A percentile compares a stretch with the other conserved stretches of the same genome.
Evolutionary conservation across 306 rosid species (phyloP).

Genomic region (Inga laurina): DNA sequence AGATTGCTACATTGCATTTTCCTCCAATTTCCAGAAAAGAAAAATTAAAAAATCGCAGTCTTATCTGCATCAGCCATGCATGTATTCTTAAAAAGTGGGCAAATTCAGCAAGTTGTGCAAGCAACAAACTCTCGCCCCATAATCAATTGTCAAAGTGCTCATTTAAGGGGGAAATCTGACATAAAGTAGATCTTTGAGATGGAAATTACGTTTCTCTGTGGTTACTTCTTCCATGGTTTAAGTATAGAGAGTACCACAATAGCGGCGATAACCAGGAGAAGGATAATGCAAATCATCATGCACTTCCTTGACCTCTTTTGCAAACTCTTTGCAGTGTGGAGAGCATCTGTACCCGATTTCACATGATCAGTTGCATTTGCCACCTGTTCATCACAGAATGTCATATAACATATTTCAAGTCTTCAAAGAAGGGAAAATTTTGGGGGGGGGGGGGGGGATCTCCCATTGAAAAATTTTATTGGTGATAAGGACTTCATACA

Average conservation of each 20-base stretch:
- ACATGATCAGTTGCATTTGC: conserved; percentile 84
- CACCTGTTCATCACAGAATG: conserved; percentile 52
- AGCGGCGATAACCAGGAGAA: conserved; percentile 66
- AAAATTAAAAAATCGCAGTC: neutral
- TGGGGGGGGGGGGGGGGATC: too few relatives aligned
- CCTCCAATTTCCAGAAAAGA: neutral
- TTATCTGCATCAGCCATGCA: conserved; percentile 19
- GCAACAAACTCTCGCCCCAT: neutral
- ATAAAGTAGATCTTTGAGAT: neutral
- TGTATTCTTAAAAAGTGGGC: conserved; percentile 3
- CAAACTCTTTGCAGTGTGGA: conserved; percentile 68
- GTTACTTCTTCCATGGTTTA: conserved; percentile 77
- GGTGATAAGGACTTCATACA: too few relatives aligned
- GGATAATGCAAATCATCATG: conserved; percentile 73
- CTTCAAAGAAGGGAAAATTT: too few relatives aligned
- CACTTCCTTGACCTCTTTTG: conserved; percentile 86
- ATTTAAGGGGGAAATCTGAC: neutral
- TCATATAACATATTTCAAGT: neutral
- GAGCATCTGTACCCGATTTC: conserved; percentile 67
- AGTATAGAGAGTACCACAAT: conserved; percentile 60
- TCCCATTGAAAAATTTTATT: too few relatives aligned
- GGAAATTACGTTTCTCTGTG: conserved; percentile 18
- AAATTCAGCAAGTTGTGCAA: neutral
- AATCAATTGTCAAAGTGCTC: neutral
- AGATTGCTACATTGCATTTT: conserved; percentile 2